Evolutionary conservation across 1,139 yeast species (phyloP), one percentile per base, ranked within the genome.

Genomic region (Magnusiomyces clavatus): DNA sequence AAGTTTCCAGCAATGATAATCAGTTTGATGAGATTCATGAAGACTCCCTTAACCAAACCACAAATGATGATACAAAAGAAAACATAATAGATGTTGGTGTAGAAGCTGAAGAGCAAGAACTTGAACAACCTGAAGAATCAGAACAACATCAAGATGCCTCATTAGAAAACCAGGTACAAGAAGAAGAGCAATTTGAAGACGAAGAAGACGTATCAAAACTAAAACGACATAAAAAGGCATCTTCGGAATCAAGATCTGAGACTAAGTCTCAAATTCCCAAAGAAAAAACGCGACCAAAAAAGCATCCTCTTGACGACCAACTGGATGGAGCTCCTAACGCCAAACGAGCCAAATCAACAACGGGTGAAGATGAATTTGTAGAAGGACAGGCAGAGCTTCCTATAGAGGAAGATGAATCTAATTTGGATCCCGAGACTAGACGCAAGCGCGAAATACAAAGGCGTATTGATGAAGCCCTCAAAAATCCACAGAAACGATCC

Each of bases 381-480:
- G 65, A 63, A 42, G 66, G 59, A 31, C 67, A 63, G 19, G 67
- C 54, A 36, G 46, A 24, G 47, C 29, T 43, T 53, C 8, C 59
- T 53, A 39, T 54, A 53, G 44, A 58, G 60, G 51, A 56, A 47
- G 40, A 61, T 35, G 68, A 65, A 14, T 66, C 34, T 13, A 16
- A 56, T 60, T 58, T 60, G 62, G 70, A 59, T 70, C 80, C 50
- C 64, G 73, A 61, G 68, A 64, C 77, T 16, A 77, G 83, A 55
- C 82, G 78, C 62, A 81, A 96, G 62, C 77, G 88, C 61, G 82
- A 80, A 57, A 77, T 92, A 60, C 97, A 92, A 69, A 90, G 82
- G 56, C 80, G 77, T 61, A 79, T 92, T 75, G 89, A 83, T 58
- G 79, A 80, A 48, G 90, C 95, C 1, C 72, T 89, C 54, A 82